Evolutionary conservation across 768 basidiomycete species (phyloP).

Genomic region (Gyrodon lividus): DNA sequence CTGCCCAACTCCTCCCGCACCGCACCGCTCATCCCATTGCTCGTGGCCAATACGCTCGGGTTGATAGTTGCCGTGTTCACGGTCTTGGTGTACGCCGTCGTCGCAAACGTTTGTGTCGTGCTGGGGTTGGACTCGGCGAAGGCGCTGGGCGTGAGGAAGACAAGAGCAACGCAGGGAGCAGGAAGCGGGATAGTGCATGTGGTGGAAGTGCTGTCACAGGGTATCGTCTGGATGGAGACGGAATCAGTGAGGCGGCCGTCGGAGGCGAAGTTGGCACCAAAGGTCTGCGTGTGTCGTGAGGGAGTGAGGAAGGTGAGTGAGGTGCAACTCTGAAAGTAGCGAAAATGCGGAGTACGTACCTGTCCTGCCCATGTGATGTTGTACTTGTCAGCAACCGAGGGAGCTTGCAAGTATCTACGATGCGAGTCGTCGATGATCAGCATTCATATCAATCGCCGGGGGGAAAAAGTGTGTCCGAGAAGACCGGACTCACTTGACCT

Average conservation of each 20-base stretch:
- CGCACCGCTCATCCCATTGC: slow-evolving; percentile 37
- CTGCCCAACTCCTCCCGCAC: slow-evolving; percentile 20
- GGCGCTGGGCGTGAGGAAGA: slow-evolving; percentile 19
- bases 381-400: slow-evolving; percentile 40
- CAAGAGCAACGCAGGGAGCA: slow-evolving; percentile 29
- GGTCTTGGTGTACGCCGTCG: slow-evolving; percentile 33
- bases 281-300: slow-evolving; percentile 15
- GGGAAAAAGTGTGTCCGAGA: too few relatives aligned
- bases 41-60: slow-evolving; percentile 36
- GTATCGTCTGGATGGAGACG: slow-evolving; percentile 15
- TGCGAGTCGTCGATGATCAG: too few relatives aligned
- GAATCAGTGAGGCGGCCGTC: slow-evolving; percentile 26
- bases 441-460: too few relatives aligned
- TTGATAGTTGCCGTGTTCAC: slow-evolving; percentile 33
- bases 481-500: slow-evolving; percentile 29
- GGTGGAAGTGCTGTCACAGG: slow-evolving; percentile 17
- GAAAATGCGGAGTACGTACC: slow-evolving; percentile 18
- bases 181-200: slow-evolving; percentile 26
- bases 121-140: slow-evolving; percentile 7
- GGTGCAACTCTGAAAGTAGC: background rate
- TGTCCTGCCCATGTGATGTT: slow-evolving; percentile 53
- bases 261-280: slow-evolving; percentile 24
- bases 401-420: slow-evolving; percentile 34
- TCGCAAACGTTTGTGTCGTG: slow-evolving; percentile 26
- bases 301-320: background rate